Base-by-base conservation (phyloP, 805 yeast species). In the Spathaspora boniae region DNA sequence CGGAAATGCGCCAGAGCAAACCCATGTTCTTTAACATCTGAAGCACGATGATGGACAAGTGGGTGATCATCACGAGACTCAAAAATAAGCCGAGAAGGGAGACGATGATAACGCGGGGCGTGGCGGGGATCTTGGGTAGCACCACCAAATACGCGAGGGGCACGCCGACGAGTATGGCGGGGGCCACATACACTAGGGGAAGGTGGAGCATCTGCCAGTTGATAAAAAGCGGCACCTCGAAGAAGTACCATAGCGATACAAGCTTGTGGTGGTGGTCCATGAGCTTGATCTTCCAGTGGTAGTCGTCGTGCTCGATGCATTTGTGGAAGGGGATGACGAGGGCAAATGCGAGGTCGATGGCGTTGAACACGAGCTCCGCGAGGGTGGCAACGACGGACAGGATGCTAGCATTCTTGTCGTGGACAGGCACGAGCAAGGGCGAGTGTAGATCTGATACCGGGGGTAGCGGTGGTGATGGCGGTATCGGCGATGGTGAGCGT, bases 11-110 rank as follows among this genome's bases (percentile, higher is more conserved):
- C 49, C 70, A 61, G 16, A 74, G 55, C 5, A 62, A 40, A 1
- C 77, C 80, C 21, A 67, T 45, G 42, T 72, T 71, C 40, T 70
- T 70, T 26, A 75, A 41, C 5, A 61, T 35, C 27, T 50, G 44
- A 12, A 65, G 44, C 4, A 58, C 41, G 4, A 47, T 19, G 4
- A 49, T 31, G 1, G 68, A 57, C 18, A 60, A 47, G 9, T 47
- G 33, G 2, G 65, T 50, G 4, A 60, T 48, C 5, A 61, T 33
- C 4, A 59, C 15, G 12, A 61, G 41, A 6, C 65, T 58, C 24
- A 40, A 49, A 8, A 40, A 9, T 2, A 61, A 43, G 1, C 65
- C 61, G 2, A 49, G 7, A 44, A 14, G 44, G 29, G 12, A 40
- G n/a, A 32, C 33, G 11, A 20, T 23, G 29, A 18, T 3, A 41